phyloP scores from a whole-genome alignment of 805 yeast genomes.

The Nakazawaea siamensis region DNA sequence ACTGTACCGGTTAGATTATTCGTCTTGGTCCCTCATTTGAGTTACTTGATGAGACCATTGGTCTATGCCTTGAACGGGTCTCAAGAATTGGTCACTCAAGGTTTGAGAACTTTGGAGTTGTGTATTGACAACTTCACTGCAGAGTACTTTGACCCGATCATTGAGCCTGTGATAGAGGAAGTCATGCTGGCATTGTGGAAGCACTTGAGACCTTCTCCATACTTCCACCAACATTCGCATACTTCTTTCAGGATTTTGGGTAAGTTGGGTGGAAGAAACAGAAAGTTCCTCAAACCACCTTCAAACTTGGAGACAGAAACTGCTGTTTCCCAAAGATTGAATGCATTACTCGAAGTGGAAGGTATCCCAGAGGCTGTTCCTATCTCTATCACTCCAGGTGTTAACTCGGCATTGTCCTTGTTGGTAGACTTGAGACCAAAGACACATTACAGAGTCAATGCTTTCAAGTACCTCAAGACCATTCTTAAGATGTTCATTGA shows the following conservation, averaged over 20 bases:
- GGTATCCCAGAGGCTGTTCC: slow-evolving; percentile 59
- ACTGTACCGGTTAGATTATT: slow-evolving; percentile 94
- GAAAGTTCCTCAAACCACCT: slow-evolving; percentile 75
- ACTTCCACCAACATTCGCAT: slow-evolving; percentile 91
- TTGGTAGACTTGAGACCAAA: slow-evolving; percentile 60
- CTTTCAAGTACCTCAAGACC: slow-evolving; percentile 63
- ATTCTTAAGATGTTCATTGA: slow-evolving; percentile 65
- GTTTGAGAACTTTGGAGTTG: slow-evolving; percentile 85
- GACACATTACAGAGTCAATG: slow-evolving; percentile 64
- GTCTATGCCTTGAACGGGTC: slow-evolving; percentile 86
- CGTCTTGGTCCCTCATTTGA: slow-evolving; percentile 87
- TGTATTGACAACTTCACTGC: slow-evolving; percentile 96
- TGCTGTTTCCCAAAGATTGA: slow-evolving; percentile 53
- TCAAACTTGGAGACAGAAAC: slow-evolving; percentile 49
- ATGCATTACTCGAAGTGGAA: slow-evolving; percentile 61
- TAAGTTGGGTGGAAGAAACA: slow-evolving; percentile 92
- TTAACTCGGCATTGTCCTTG: slow-evolving; percentile 68
- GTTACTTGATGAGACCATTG: slow-evolving; percentile 82
- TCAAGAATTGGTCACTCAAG: slow-evolving; percentile 90
- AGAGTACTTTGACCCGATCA: slow-evolving; percentile 92
- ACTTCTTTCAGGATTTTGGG: slow-evolving; percentile 91
- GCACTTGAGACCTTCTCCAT: slow-evolving; percentile 86
- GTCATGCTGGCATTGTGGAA: slow-evolving; percentile 91
- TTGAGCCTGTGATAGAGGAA: slow-evolving; percentile 93
- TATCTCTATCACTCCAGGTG: slow-evolving; percentile 76